Conservation (phyloP, 1,284 basidiomycete species). For the Bondarzewia mesenterica region DNA sequence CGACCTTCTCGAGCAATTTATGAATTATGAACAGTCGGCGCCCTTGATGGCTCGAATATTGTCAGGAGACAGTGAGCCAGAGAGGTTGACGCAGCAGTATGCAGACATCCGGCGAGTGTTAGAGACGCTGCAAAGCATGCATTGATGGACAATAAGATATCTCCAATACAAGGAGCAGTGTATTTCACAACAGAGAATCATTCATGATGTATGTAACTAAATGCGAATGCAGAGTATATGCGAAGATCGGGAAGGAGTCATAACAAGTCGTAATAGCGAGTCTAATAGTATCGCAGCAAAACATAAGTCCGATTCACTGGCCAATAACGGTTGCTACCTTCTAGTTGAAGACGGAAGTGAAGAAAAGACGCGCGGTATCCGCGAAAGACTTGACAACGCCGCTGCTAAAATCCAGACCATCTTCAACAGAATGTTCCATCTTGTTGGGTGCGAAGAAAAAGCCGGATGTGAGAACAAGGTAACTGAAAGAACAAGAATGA, state of each 20-base stretch:
- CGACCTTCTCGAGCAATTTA: conserved; percentile 73
- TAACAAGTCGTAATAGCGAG: not conserved
- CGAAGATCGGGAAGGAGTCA: not conserved
- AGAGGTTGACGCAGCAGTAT: not conserved
- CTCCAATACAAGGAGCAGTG: not conserved
- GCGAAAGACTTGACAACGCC: not conserved
- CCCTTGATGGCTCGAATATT: conserved; percentile 3
- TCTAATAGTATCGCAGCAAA: not conserved
- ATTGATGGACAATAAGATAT: not conserved
- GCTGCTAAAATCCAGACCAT: not conserved
- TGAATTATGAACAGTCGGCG: conserved; percentile 31
- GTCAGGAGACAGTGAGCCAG: not conserved
- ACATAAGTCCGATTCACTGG: not conserved
- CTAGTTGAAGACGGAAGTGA: not conserved
- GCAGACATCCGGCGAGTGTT: not conserved
- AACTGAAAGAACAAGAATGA: conserved; percentile 34
- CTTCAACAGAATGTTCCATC: not conserved
- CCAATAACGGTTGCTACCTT: not conserved
- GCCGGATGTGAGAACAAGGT: conserved; percentile 71
- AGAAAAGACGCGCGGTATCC: not conserved
- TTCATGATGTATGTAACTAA: not conserved
- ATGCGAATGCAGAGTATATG: not conserved
- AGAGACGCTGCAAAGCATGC: conserved; percentile 1
- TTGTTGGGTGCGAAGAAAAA: conserved; percentile 68
- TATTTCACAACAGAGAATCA: not conserved